These are phyloP conservation scores for Paraconiothyrium brasiliense DNA, from an alignment of 2,329 filamentous ascomycete species.

Conservation along the genomic window DNA sequence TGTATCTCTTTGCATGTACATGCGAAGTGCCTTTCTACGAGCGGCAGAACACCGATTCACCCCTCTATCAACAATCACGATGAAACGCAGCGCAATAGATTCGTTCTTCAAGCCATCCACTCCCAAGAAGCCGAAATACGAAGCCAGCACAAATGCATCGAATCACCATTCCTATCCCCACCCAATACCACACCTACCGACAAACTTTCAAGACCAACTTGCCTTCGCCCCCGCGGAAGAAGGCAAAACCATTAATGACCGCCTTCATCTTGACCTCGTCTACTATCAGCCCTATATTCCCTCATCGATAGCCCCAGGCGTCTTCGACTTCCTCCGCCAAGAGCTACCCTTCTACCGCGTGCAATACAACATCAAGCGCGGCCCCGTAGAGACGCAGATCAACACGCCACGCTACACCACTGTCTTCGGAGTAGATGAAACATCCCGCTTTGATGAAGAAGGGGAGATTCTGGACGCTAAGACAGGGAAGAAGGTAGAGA, in stretches of 20 bases:
- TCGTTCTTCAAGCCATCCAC: slow-evolving; percentile 69
- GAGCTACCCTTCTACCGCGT: slow-evolving; percentile 80
- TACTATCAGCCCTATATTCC: slow-evolving; percentile 80
- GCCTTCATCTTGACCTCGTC: slow-evolving; percentile 75
- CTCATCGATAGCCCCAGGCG: slow-evolving; percentile 60
- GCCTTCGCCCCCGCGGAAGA: slow-evolving; percentile 61
- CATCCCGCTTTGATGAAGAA: slow-evolving; percentile 63
- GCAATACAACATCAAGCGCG: slow-evolving; percentile 75
- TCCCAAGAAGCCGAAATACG: slow-evolving; percentile 53
- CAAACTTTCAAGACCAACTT: slow-evolving; percentile 53
- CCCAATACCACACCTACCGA: slow-evolving; percentile 60
- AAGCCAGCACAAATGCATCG: slow-evolving; percentile 41
- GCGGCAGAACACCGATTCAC: not conserved
- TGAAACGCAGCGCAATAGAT: slow-evolving; percentile 71
- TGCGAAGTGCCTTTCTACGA: not conserved
- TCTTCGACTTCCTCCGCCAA: slow-evolving; percentile 77
- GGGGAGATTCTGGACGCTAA: slow-evolving; percentile 54
- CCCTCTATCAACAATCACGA: not conserved
- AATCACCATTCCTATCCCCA: slow-evolving; percentile 64
- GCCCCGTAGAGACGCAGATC: slow-evolving; percentile 69
- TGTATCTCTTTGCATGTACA: not conserved
- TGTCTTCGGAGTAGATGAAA: slow-evolving; percentile 70
- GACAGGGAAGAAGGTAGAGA: slow-evolving; percentile 51
- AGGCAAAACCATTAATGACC: slow-evolving; percentile 68
- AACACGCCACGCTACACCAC: slow-evolving; percentile 69